Conservation (phyloP, 768 basidiomycete species). For the Macrolepiota albuminosa region DNA sequence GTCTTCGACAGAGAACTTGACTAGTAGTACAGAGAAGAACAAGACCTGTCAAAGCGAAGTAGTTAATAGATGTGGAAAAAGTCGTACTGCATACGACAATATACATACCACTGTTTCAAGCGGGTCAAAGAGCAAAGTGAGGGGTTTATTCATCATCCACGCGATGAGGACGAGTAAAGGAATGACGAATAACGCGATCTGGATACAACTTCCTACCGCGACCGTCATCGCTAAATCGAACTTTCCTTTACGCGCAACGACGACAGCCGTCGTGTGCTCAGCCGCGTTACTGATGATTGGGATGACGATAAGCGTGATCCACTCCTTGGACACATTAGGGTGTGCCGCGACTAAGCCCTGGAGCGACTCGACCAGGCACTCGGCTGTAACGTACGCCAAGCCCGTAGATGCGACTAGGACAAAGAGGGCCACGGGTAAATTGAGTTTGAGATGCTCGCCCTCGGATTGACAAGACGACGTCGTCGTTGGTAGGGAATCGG, state of each 20-base stretch:
- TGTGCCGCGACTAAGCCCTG: constrained; percentile 33
- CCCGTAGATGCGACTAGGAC: not conserved
- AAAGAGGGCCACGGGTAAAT: not conserved
- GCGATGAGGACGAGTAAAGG: constrained; percentile 33
- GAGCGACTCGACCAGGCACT: constrained; percentile 36
- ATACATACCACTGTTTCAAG: not conserved
- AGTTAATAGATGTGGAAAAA: not conserved
- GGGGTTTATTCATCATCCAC: constrained; percentile 7
- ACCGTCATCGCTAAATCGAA: constrained; percentile 40
- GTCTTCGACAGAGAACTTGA: constrained; percentile 41
- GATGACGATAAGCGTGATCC: constrained; percentile 41
- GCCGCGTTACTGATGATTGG: constrained; percentile 38
- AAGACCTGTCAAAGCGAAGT: constrained; percentile 19
- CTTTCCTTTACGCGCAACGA: constrained; percentile 37
- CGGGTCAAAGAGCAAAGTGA: not conserved
- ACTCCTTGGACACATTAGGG: constrained; percentile 36
- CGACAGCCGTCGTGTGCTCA: constrained; percentile 37
- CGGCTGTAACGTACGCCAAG: constrained; percentile 27
- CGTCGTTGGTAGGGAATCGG: not conserved
- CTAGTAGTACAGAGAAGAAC: constrained; percentile 36
- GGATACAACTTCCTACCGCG: constrained; percentile 39
- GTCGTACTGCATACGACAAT: not conserved
- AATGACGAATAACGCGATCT: constrained; percentile 39
- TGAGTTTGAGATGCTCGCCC: not conserved
- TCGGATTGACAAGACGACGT: not conserved